A percentile compares a stretch with the other conserved stretches of the same genome.
Evolutionary conservation across 2,329 filamentous ascomycete genomes (phyloP).

Genomic region (Exophiala calicioides): DNA sequence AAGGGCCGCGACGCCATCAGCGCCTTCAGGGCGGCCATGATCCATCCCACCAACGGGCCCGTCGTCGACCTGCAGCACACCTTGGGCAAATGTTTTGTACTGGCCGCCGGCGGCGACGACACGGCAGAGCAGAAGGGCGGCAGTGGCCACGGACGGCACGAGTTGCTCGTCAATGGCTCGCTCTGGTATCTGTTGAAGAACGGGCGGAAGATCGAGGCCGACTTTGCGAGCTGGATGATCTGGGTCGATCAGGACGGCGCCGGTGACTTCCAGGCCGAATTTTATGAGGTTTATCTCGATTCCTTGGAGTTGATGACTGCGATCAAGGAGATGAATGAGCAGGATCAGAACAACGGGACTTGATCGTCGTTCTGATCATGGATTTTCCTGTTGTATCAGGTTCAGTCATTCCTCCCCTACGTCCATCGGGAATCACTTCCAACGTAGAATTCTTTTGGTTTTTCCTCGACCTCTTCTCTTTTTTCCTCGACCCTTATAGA

Average conservation of each 20-base stretch:
- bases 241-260: constrained; percentile 12
- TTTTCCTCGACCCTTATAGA: no score
- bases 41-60: constrained; percentile 22
- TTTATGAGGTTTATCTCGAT: constrained; percentile 22
- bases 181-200: constrained; percentile 25
- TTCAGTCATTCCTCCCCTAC: no score
- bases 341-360: neutral
- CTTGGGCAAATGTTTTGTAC: constrained; percentile 17
- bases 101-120: constrained; percentile 15
- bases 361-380: no score
- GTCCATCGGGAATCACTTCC: no score
- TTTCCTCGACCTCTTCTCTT: no score
- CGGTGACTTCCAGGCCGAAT: constrained; percentile 14
- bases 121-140: no score
- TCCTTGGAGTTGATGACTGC: constrained; percentile 20
- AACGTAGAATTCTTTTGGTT: no score
- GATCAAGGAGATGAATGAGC: constrained; percentile 23
- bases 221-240: constrained; percentile 20
- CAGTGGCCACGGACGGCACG: constrained; percentile 18
- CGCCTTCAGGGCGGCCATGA: constrained; percentile 18
- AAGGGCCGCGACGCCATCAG: constrained; percentile 23
- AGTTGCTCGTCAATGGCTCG: constrained; percentile 22
- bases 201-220: constrained; percentile 17
- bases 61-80: constrained; percentile 24
- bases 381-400: no score